Base-by-base conservation (phyloP, 2,329 filamentous ascomycete genomes). In the Calcarisporium arbuscula region DNA sequence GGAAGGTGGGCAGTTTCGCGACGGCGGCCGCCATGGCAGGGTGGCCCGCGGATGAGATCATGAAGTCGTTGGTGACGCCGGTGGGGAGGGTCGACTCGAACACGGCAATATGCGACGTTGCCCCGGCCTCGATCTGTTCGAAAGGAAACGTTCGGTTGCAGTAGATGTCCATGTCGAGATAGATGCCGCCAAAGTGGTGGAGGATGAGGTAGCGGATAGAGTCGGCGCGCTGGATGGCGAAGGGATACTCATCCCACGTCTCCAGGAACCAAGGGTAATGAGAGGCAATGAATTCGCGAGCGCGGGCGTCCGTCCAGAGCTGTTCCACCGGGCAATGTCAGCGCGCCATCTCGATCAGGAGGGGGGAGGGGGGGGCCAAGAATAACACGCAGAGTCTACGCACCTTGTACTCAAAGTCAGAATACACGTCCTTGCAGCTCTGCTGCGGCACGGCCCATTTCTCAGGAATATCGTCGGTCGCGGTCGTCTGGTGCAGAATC, bases 21-120 rank as follows among this genome's bases (percentile, higher is more conserved):
- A 86, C 82, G 25, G 82, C 78, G 31, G 70, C 68, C 32, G 79
- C 65, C 65, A 87, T 87, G 64, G 85, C 85, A 0, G 82, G 82
- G 48, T 89, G 85, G 40, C 77, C 70, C 0, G 80, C 77, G 1
- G 84, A 70, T 12, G 82, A 64, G 31, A 82, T 82, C 82, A 89
- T 87, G 26, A 80, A 80, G 50, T 89, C 84, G 63, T 89, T 89
- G 45, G 80, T 84, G 47, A 89, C 85, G 42, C 84, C 84, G 2
- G 84, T 89, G 3, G 85, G 85, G 4, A 72, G 64, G 0, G 85
- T 89, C 44, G 54, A 56, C 29, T 56, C 52, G 47, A 55, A 57
- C 23, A 57, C 39, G 31, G 54, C 51, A 25, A 45, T 41, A 39
- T 54, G 46, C 3, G 20, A 18, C 7, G 32, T 21, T 6, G 20